Evolutionary conservation across 345 rosid species (phyloP), one percentile per base, ranked within the genome.

Genomic region (Salix koriyanagi): DNA sequence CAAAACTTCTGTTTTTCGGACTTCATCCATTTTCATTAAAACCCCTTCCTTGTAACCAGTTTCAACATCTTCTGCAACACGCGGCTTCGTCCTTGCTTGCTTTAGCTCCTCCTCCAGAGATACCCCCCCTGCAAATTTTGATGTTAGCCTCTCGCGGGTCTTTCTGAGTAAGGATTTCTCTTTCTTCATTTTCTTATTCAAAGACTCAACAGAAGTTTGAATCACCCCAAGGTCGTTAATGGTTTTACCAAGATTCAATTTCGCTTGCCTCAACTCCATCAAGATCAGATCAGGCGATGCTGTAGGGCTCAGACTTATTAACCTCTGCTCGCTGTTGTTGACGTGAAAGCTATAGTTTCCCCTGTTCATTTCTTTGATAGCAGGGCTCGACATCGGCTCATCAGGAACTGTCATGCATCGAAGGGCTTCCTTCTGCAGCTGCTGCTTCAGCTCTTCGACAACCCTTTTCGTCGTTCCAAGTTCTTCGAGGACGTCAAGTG

Each of bases 401-500:
- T 86, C 88, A 2, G 88, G 84, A 41, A 80, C 69, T 46, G 84
- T 23, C 91, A 86, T 75, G 80, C 88, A 90, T 85, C 90, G 91
- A 60, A 88, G n/a, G 0, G 97, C 93, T 76, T 95, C 97, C 83
- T 88, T 87, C 65, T 91, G 92, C 25, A 93, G 91, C 83, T 93
- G 96, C 68, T 89, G 84, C 89, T 95, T 95, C 44, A 95, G 75
- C 58, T 95, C 97, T 79, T 95, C 97, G 1, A 95, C 99, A 21
- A 91, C 89, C 77, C 88, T 87, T 75, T 95, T 95, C 0, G 99
- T 93, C 0, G 96, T 81, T 67, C 94, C 97, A 2, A 95, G 90
- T 76, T 90, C 99, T 86, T 95, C 98, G 1, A 95, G 85, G 46
- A 95, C 97, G 85, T 95, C 99, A 1, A 95, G 93, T 6, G 97